Conservation (phyloP, 768 basidiomycete genomes). For the Pholiota molesta region DNA sequence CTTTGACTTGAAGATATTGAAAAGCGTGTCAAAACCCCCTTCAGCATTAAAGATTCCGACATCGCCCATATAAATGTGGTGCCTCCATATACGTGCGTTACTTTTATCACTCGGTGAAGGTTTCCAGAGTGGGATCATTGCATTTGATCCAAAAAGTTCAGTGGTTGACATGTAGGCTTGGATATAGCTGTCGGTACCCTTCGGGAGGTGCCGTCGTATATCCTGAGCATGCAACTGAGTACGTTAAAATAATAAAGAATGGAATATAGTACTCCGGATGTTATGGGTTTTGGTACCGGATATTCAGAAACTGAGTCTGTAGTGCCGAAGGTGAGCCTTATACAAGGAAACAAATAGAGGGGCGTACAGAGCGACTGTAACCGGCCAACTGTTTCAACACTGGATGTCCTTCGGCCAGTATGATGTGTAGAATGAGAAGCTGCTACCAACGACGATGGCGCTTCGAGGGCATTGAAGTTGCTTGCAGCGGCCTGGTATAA, state of each 20-base stretch:
- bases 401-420: background rate
- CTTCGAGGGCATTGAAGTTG: too few species aligned
- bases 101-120: slow-evolving; percentile 1
- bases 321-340: background rate
- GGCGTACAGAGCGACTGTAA: background rate
- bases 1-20: slow-evolving; percentile 17
- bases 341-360: background rate
- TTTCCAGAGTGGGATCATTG: slow-evolving; percentile 12
- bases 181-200: background rate
- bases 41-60: slow-evolving; percentile 12
- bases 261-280: background rate
- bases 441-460: too few species aligned
- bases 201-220: background rate
- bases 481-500: too few species aligned
- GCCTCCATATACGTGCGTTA: background rate
- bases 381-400: background rate
- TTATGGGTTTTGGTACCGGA: background rate
- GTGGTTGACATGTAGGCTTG: background rate
- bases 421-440: too few species aligned
- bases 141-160: background rate
- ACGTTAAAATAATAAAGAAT: background rate
- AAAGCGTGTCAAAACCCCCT: slow-evolving; percentile 10
- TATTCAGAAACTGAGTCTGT: background rate
- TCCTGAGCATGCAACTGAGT: background rate
- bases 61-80: slow-evolving; percentile 7